Conservation (phyloP, 2,329 filamentous ascomycete genomes). For the Aspergillus sp. region DNA sequence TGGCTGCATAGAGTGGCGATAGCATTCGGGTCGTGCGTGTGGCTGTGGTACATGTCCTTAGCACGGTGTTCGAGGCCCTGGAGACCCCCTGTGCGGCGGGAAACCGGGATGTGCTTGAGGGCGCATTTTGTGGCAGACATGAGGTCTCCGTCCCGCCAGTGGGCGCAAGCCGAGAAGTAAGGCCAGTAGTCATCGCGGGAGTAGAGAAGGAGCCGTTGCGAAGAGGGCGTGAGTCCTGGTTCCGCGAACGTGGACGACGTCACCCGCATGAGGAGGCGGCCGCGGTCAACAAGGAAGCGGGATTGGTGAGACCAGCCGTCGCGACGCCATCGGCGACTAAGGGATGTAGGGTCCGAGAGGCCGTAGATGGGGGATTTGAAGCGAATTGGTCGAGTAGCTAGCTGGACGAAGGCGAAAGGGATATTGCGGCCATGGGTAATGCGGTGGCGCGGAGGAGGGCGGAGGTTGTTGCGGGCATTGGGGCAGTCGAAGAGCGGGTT, state of each 20-base stretch:
- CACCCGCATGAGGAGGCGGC: slow-evolving; percentile 59
- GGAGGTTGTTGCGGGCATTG: slow-evolving; percentile 50
- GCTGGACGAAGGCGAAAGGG: slow-evolving; percentile 59
- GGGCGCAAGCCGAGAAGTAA: slow-evolving; percentile 62
- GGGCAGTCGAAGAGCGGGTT: slow-evolving; percentile 61
- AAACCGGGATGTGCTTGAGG: slow-evolving; percentile 55
- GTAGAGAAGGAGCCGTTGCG: slow-evolving; percentile 58
- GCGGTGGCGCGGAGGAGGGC: slow-evolving; percentile 51
- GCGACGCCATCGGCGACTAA: slow-evolving; percentile 57
- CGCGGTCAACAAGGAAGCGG: slow-evolving; percentile 55
- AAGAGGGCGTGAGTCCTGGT: slow-evolving; percentile 52
- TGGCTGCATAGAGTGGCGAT: slow-evolving; percentile 52
- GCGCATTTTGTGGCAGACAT: slow-evolving; percentile 64
- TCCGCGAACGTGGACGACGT: slow-evolving; percentile 55
- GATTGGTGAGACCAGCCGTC: slow-evolving; percentile 57
- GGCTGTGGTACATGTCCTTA: slow-evolving; percentile 32
- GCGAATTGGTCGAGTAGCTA: slow-evolving; percentile 52
- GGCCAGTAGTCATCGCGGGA: slow-evolving; percentile 61
- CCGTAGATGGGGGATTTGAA: slow-evolving; percentile 49
- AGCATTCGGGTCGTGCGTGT: slow-evolving; percentile 41
- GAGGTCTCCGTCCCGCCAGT: slow-evolving; percentile 62
- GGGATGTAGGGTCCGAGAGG: slow-evolving; percentile 41
- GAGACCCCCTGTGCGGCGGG: slow-evolving; percentile 40
- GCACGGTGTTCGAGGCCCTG: slow-evolving; percentile 44
- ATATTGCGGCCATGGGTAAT: slow-evolving; percentile 57